Percentiles rank a stretch among this genome's conserved stretches.
phyloP scores from a whole-genome alignment of 2,329 filamentous ascomycete species.

The Xylaria sp. region DNA sequence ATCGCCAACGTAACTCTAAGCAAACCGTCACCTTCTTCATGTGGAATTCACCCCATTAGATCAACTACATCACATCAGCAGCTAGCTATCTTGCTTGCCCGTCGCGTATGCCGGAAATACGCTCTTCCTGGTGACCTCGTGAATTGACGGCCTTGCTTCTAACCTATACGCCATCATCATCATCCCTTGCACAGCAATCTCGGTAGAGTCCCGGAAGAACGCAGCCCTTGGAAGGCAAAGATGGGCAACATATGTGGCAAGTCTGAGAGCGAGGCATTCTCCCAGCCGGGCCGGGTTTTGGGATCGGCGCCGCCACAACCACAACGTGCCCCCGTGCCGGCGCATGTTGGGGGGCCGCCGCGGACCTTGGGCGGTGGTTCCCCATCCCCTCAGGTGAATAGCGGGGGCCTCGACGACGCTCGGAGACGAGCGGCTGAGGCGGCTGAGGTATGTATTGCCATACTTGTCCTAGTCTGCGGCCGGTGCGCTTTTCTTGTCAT shows the following conservation, averaged over 20 bases:
- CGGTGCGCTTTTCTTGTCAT: neutral
- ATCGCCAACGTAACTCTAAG: neutral
- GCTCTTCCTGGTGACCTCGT: neutral
- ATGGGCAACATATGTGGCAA: constrained; percentile 95
- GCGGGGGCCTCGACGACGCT: constrained; percentile 63
- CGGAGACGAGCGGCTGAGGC: constrained; percentile 80
- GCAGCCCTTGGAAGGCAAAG: neutral
- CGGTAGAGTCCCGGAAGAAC: neutral
- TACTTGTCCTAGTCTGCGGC: neutral
- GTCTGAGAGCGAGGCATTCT: constrained; percentile 73
- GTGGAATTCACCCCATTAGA: neutral
- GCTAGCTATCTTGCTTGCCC: neutral
- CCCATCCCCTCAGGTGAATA: constrained; percentile 23
- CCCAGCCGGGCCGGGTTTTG: constrained; percentile 77
- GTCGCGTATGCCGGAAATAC: neutral
- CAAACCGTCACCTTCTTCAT: neutral
- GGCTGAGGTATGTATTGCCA: constrained; percentile 74
- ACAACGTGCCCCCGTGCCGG: constrained; percentile 63
- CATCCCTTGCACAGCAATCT: no score
- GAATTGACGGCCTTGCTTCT: neutral
- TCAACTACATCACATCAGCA: neutral
- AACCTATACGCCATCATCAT: neutral
- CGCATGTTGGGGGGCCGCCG: constrained; percentile 64
- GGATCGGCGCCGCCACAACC: constrained; percentile 65
- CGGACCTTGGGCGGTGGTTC: constrained; percentile 71